Conservation (phyloP, 306 rosid species). For the Acacia acuminata region DNA sequence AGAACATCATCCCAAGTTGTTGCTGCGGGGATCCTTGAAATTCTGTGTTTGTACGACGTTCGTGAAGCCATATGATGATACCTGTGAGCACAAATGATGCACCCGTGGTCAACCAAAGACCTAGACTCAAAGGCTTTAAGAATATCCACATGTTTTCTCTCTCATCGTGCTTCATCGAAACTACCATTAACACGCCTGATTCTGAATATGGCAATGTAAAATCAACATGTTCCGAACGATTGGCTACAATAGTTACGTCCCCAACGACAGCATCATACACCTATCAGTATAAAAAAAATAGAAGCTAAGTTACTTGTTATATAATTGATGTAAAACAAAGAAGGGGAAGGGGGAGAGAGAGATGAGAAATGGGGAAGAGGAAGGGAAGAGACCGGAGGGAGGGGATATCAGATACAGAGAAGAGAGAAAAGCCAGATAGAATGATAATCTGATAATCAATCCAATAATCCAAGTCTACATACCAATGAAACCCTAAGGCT, state of each 20-base stretch:
- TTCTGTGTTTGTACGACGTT: slow-evolving; percentile 36
- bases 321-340: no score
- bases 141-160: slow-evolving; percentile 46
- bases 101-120: slow-evolving; percentile 41
- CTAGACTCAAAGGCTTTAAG: slow-evolving; percentile 44
- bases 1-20: slow-evolving; percentile 34
- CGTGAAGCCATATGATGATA: slow-evolving; percentile 40
- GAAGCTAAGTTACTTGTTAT: no score
- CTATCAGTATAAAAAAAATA: slow-evolving; percentile 10
- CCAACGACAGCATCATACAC: slow-evolving; percentile 44
- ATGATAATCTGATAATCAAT: no score
- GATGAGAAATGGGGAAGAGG: no score
- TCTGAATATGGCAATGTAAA: slow-evolving; percentile 46
- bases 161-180: slow-evolving; percentile 27
- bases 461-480: no score
- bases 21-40: slow-evolving; percentile 31
- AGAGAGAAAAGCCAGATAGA: no score
- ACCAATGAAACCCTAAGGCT: no score
- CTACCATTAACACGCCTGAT: slow-evolving; percentile 46
- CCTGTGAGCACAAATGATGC: slow-evolving; percentile 36
- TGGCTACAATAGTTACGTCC: slow-evolving; percentile 47
- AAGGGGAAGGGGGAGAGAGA: no score
- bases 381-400: no score
- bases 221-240: slow-evolving; percentile 40
- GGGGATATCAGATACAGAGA: no score